A percentile compares a stretch with the other conserved stretches of the same genome.
Evolutionary conservation across 2,329 filamentous ascomycete genomes (phyloP).

Genomic region (Drechslerella stenobrocha): DNA sequence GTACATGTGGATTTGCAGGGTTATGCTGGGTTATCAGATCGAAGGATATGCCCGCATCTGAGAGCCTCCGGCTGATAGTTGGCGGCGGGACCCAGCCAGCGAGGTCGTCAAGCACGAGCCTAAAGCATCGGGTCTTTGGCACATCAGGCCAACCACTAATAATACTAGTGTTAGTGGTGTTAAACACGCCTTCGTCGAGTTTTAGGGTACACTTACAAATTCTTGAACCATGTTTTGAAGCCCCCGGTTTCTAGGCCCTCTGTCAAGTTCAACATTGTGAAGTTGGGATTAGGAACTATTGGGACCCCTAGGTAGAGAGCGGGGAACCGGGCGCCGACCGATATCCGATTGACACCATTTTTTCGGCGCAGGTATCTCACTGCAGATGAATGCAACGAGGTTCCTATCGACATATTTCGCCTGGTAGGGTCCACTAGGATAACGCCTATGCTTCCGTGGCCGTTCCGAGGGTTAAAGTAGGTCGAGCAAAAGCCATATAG

Average conservation of each 20-base stretch:
- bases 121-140: slow-evolving; percentile 11
- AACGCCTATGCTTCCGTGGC: slow-evolving; percentile 75
- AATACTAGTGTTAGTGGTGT: slow-evolving; percentile 1
- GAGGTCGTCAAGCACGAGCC: slow-evolving; percentile 31
- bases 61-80: slow-evolving; percentile 30
- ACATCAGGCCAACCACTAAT: slow-evolving; percentile 40
- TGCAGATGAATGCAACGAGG: slow-evolving; percentile 83
- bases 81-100: slow-evolving; percentile 23
- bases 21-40: slow-evolving; percentile 36
- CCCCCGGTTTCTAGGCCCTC: slow-evolving; percentile 25
- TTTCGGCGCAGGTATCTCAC: slow-evolving; percentile 72
- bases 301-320: slow-evolving; percentile 29
- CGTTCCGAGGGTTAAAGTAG: slow-evolving; percentile 64
- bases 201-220: slow-evolving; percentile 23
- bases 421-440: slow-evolving; percentile 88
- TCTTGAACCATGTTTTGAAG: slow-evolving; percentile 43
- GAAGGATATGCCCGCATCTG: slow-evolving; percentile 25
- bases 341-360: slow-evolving; percentile 71
- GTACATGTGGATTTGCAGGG: slow-evolving; percentile 4
- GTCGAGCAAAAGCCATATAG: slow-evolving; percentile 53
- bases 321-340: slow-evolving; percentile 75
- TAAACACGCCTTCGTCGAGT: not conserved
- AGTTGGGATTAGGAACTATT: slow-evolving; percentile 19
- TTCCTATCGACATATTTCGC: slow-evolving; percentile 84
- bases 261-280: slow-evolving; percentile 29